phyloP scores from a whole-genome alignment of 2,329 filamentous ascomycete species.

The Ceratocystis destructans region DNA sequence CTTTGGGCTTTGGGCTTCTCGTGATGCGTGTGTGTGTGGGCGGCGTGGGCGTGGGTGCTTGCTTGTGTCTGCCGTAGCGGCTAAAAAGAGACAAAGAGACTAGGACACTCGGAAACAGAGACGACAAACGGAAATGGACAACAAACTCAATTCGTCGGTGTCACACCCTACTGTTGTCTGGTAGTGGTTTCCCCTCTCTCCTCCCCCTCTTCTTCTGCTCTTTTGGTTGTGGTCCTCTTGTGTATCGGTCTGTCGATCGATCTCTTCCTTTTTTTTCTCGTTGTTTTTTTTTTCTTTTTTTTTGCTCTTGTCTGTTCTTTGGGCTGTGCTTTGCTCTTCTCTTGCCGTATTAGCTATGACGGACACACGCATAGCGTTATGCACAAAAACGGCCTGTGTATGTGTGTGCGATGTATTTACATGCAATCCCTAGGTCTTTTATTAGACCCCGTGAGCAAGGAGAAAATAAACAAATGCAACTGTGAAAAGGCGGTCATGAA shows the following conservation, averaged over 20 bases:
- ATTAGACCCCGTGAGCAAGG: not conserved
- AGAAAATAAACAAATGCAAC: not conserved
- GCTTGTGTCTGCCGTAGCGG: not conserved
- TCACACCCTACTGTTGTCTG: not conserved
- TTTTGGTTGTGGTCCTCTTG: not conserved
- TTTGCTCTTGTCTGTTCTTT: not conserved
- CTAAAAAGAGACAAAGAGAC: not conserved
- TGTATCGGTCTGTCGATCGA: conserved; percentile 2
- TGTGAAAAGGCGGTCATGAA: conserved; percentile 4
- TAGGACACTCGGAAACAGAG: not conserved
- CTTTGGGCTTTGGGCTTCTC: too few species aligned
- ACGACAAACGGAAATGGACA: not conserved
- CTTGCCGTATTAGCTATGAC: too few species aligned
- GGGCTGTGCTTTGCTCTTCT: too few species aligned
- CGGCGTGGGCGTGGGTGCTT: too few species aligned
- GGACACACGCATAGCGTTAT: not conserved
- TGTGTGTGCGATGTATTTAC: not conserved
- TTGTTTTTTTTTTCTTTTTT: not conserved
- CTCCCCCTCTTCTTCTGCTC: not conserved
- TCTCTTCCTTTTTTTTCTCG: not conserved
- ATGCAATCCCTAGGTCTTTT: not conserved
- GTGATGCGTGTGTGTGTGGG: too few species aligned
- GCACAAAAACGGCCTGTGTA: not conserved
- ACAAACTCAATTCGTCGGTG: not conserved
- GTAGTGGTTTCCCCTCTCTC: not conserved